Evolutionary conservation across 495 filamentous ascomycete genomes (phyloP), one percentile per base, ranked within the genome.

Genomic region (Podospora didyma): DNA sequence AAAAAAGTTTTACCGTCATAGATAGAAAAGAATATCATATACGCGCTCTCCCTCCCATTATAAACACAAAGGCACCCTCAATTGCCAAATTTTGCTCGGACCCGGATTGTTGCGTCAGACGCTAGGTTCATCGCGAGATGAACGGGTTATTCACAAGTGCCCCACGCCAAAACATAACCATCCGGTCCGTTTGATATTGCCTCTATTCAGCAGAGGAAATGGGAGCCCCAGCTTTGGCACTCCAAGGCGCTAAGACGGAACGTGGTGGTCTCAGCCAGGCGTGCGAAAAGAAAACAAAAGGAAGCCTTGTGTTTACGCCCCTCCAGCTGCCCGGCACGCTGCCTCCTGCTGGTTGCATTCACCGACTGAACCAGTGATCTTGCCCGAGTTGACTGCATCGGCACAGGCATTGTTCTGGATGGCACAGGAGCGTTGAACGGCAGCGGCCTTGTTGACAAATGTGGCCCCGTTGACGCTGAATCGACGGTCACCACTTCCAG

Each of bases 391-490:
- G 58, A 73, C 71, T 35, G 77, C 76, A 41, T 78, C 59, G 50
- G 72, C 69, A 63, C 78, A 80, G n/a, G 59, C 65, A 60, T 81
- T 81, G 61, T 78, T 75, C 71, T 81, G 78, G 51, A 79, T 75
- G 57, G 74, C 65, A 46, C 65, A 70, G 24, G 71, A 70, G 37
- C 73, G 68, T 64, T 75, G 69, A 35, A 66, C 63, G 41, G 78
- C 78, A 19, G 73, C 72, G 39, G 55, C 62, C 60, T 67, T 53
- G 57, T 69, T 71, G 42, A 71, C 68, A 53, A 82, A 82, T 9
- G 79, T 79, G 66, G 73, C 70, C 34, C 76, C 79, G 63, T 74
- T 73, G 41, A 84, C 79, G 24, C 51, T 22, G 68, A 83, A 82
- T 46, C 79, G 77, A 35, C 79, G 64, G 7, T 54, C 68, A 2